Base-by-base conservation (phyloP, 495 filamentous ascomycete species). In the Penicillium simplicissimum region DNA sequence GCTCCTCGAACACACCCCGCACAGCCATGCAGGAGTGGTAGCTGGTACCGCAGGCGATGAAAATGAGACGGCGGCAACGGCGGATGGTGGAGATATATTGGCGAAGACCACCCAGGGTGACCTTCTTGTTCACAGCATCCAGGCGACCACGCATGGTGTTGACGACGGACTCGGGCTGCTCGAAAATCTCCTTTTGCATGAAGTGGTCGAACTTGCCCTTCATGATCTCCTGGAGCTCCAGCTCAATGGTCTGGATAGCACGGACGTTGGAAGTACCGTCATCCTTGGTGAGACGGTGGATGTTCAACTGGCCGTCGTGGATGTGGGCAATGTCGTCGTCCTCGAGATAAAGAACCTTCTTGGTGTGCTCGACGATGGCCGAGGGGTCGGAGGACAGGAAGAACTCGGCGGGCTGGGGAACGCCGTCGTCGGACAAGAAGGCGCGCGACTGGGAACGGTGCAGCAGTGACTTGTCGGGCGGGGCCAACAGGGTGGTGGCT, bases 141-240 rank as follows among this genome's bases (percentile, higher is more conserved):
- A 98, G 81, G 77, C 95, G 96, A 75, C 95, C 95, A 86, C 95
- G 90, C 95, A 98, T 98, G 45, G 96, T 97, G 83, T 98, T 98
- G 79, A 98, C 88, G 60, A 98, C 92, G 6, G 95, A 98, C 79
- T 98, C 95, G 59, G 95, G 95, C 80, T 98, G 95, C 81, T 98
- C 95, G 76, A 98, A 98, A 71, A 98, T 98, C 75, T 98, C 95
- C 84, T 98, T 98, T 74, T 98, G 96, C 95, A 98, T 98, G 83
- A 97, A 98, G 78, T 98, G 95, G 73, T 98, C 95, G 78, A 98
- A 98, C 71, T 94, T 96, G 72, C 95, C 95, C 86, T 98, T 98
- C 95, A 98, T 98, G 76, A 98, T 98, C 81, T 98, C 95, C 81
- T 98, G 95, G 57, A 98, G 87, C 84, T 98, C 92, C 42, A 98